Evolutionary conservation across 2,329 filamentous ascomycete species (phyloP), one percentile per base, ranked within the genome.

Genomic region (Cordyceps sp.): DNA sequence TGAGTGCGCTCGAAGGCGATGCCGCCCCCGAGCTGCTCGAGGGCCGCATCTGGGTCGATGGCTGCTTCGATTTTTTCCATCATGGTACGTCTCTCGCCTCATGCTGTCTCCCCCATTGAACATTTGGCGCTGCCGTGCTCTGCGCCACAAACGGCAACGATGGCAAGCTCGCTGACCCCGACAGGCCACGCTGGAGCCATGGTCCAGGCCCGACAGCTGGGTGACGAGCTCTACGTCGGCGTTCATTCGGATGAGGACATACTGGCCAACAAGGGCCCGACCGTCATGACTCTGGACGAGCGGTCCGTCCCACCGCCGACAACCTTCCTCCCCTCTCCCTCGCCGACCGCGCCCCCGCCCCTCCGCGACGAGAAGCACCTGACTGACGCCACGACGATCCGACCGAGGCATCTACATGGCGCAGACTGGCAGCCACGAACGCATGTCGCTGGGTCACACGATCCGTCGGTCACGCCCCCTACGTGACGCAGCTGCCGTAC

Each of bases 21-120:
- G 58, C 67, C 29, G 66, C 64, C 33, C 60, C 64, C 23, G 62
- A 68, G 51, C 57, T 73, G 8, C 56, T 69, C 22, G 69, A 73
- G 19, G 74, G 81, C 45, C 76, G 88, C 42, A 82, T 98, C 47
- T 98, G 92, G 92, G 81, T 98, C 18, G 90, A 98, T 54, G 90
- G 90, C 39, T 98, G 90, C 66, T 98, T 94, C 61, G 90, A 98
- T 62, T 98, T 98, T 59, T 92, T 86, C 59, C 90, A 98, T 55
- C 90, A 96, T 54, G 90, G 82, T 84, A 55, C 42, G 60, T 45
- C 22, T 6, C 14, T 4, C 5, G 4, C 6, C 12, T 24, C 15
- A n/a, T n/a, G n/a, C 17, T 14, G 6, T 15, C 33, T 10, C 27
- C 31, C 17, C 19, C 12, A 14, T 18, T 24, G 13, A 16, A 26